These are phyloP conservation scores for Pulveroboletus sp. DNA, from an alignment of 768 basidiomycete species.

Conservation along the genomic window DNA sequence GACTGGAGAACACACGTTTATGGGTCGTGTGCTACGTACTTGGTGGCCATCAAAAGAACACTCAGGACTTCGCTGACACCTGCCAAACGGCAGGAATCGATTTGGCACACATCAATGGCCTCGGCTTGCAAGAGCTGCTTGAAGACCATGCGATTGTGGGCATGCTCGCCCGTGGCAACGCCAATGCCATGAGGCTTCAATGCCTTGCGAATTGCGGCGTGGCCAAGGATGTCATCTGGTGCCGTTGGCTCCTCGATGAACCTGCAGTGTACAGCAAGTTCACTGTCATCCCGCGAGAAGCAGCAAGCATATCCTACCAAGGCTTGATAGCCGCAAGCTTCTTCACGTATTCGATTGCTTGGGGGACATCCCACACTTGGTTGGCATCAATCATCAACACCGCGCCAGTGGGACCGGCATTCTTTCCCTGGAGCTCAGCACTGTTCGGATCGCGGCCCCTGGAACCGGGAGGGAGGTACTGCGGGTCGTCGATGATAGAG, in stretches of 20 bases:
- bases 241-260: constrained; percentile 98
- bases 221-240: constrained; percentile 90
- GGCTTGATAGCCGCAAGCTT: constrained; percentile 78
- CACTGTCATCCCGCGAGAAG: not conserved
- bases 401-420: constrained; percentile 89
- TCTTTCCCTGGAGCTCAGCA: constrained; percentile 76
- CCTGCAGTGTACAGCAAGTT: constrained; percentile 37
- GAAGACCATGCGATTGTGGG: constrained; percentile 95
- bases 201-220: constrained; percentile 79
- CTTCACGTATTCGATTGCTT: constrained; percentile 90
- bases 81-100: constrained; percentile 91
- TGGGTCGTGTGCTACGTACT: constrained; percentile 45
- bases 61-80: constrained; percentile 95
- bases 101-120: constrained; percentile 93
- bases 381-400: constrained; percentile 98
- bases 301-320: constrained; percentile 49
- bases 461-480: constrained; percentile 63
- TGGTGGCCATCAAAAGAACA: constrained; percentile 90
- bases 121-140: constrained; percentile 92
- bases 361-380: constrained; percentile 92
- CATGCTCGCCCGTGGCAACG: constrained; percentile 96
- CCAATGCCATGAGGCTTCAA: constrained; percentile 83
- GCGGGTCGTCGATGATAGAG: constrained; percentile 92
- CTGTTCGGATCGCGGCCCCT: constrained; percentile 58
- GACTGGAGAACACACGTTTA: not conserved